Conservation (phyloP, 345 rosid species). For the Salix suchowensis region DNA sequence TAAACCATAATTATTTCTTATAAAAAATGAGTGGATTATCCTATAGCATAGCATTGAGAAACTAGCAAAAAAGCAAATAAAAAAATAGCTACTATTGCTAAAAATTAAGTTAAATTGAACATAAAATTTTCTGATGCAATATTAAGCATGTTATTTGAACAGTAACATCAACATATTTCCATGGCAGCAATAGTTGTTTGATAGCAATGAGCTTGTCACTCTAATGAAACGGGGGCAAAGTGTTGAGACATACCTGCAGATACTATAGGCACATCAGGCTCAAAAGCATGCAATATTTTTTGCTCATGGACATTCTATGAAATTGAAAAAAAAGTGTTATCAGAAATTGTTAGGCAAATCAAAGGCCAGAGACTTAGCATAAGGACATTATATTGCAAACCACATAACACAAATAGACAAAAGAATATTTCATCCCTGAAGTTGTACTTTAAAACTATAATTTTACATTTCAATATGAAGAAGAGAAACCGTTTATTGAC, state of each 20-base stretch:
- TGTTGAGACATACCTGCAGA: conserved; percentile 48
- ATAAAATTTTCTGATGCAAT: not conserved
- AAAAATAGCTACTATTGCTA: not conserved
- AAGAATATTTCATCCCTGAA: not conserved
- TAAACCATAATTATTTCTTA: not conserved
- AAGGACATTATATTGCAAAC: not conserved
- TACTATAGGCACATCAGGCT: conserved; percentile 43
- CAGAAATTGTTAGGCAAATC: conserved; percentile 2
- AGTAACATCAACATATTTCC: not conserved
- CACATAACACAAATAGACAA: not conserved
- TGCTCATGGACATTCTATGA: conserved; percentile 33
- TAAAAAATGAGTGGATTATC: not conserved
- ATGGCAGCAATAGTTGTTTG: not conserved
- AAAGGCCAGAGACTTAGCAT: conserved; percentile 8
- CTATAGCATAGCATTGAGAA: not conserved
- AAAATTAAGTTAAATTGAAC: not conserved
- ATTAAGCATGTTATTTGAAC: not conserved
- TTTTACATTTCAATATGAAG: not conserved
- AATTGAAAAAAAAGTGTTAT: conserved; percentile 11
- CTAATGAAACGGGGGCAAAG: not conserved
- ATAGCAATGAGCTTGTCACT: not conserved
- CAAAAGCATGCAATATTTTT: conserved; percentile 52
- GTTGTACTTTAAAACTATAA: not conserved
- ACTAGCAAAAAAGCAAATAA: not conserved
- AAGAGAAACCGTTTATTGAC: not conserved